A percentile compares a stretch with the other conserved stretches of the same genome.
These are phyloP conservation scores for Clathrus columnatus DNA, from an alignment of 768 basidiomycete genomes.

Conservation along the genomic window DNA sequence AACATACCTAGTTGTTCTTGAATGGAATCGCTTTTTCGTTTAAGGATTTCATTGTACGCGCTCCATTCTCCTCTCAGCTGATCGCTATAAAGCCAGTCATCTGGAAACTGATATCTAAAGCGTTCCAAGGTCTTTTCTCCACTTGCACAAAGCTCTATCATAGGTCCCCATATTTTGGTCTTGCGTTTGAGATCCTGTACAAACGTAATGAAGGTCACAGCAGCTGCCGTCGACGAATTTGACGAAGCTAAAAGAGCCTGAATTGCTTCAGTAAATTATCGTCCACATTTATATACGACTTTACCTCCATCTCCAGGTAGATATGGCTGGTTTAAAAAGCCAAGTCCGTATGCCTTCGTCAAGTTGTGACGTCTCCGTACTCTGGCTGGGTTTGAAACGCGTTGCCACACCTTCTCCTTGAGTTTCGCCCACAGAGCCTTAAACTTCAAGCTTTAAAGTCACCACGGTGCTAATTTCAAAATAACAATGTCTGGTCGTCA, in stretches of 20 bases:
- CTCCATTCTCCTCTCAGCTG: slow-evolving; percentile 98
- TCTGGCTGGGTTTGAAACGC: slow-evolving; percentile 4
- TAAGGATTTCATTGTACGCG: slow-evolving; percentile 95
- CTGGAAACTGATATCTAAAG: slow-evolving; percentile 93
- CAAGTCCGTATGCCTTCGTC: neutral
- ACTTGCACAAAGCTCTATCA: slow-evolving; percentile 88
- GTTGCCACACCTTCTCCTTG: neutral
- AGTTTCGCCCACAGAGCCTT: neutral
- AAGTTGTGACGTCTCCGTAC: neutral
- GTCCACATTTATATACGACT: neutral
- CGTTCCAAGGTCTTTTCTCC: slow-evolving; percentile 97
- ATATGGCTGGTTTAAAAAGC: neutral
- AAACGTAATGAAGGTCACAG: slow-evolving; percentile 98
- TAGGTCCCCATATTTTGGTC: slow-evolving; percentile 91
- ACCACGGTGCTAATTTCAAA: neutral
- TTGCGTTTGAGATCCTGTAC: slow-evolving; percentile 98
- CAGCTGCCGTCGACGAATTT: slow-evolving; percentile 92
- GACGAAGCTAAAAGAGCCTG: slow-evolving; percentile 38
- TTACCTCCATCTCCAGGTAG: slow-evolving; percentile 3
- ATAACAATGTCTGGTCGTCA: slow-evolving; percentile 76
- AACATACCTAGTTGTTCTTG: slow-evolving; percentile 89
- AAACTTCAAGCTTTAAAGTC: neutral
- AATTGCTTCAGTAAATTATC: neutral
- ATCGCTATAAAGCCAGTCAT: slow-evolving; percentile 98
- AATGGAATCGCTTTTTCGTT: slow-evolving; percentile 96